Percentiles rank a stretch among this genome's conserved stretches.
These are phyloP conservation scores for Aureobasidium leucospermi DNA, from an alignment of 2,329 filamentous ascomycete species.

Conservation along the genomic window DNA sequence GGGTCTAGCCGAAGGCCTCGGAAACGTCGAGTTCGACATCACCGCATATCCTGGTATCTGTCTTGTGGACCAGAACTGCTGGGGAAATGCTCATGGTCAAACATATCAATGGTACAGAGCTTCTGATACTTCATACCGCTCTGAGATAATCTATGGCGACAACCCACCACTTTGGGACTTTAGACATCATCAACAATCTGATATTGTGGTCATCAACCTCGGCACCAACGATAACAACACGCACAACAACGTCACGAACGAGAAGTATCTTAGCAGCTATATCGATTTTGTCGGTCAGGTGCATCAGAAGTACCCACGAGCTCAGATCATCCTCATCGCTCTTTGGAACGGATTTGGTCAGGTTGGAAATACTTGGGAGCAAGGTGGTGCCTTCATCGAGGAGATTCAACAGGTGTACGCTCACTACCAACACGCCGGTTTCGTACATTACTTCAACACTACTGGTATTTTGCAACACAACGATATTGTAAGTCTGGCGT, in stretches of 20 bases:
- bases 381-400: constrained; percentile 41
- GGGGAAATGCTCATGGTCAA: constrained; percentile 33
- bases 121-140: constrained; percentile 46
- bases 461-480: constrained; percentile 56
- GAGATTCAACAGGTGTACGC: constrained; percentile 46
- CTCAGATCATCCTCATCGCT: constrained; percentile 38
- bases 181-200: constrained; percentile 27
- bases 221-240: constrained; percentile 41
- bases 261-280: constrained; percentile 34
- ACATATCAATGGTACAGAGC: constrained; percentile 53
- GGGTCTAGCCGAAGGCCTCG: constrained; percentile 49
- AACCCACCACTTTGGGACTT: constrained; percentile 31
- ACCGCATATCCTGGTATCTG: constrained; percentile 55
- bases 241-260: constrained; percentile 32
- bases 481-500: constrained; percentile 37
- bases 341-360: constrained; percentile 50
- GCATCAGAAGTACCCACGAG: constrained; percentile 34
- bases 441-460: constrained; percentile 56
- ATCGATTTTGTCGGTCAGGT: constrained; percentile 35
- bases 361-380: constrained; percentile 44
- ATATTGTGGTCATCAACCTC: constrained; percentile 40
- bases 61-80: constrained; percentile 40
- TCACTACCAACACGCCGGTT: constrained; percentile 35
- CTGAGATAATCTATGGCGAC: constrained; percentile 34
- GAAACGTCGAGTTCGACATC: constrained; percentile 51